phyloP scores from a whole-genome alignment of 2,329 filamentous ascomycete genomes.

The Colletotrichum karsti region DNA sequence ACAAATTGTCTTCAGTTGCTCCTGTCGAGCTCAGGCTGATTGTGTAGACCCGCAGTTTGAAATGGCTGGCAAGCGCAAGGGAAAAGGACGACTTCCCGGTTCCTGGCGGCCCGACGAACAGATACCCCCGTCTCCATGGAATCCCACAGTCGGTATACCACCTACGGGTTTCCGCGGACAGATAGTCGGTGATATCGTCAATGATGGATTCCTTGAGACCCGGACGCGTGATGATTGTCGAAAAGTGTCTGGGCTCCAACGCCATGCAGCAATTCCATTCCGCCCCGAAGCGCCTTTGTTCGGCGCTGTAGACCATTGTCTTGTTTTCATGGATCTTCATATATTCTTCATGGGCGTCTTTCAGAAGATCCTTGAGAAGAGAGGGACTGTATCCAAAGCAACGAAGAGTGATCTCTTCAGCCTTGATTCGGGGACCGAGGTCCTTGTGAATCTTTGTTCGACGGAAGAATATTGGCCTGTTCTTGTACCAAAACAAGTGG shows the following conservation, averaged over 20 bases:
- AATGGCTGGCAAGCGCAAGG: background rate
- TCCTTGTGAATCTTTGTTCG: background rate
- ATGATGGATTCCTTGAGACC: background rate
- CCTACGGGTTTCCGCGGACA: background rate
- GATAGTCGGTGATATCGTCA: background rate
- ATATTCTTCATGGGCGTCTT: background rate
- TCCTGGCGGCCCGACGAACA: background rate
- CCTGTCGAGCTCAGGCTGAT: background rate
- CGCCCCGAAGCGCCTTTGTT: background rate
- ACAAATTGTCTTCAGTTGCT: background rate
- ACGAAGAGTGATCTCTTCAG: background rate
- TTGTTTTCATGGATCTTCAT: background rate
- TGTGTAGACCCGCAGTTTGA: background rate
- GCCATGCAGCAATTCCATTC: background rate
- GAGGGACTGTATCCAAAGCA: background rate
- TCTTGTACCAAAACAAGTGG: background rate
- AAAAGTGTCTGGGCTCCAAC: background rate
- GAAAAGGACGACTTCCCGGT: background rate
- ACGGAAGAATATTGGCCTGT: background rate
- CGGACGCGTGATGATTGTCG: background rate
- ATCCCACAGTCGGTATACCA: background rate
- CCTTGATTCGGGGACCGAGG: background rate
- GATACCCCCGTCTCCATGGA: background rate
- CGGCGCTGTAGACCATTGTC: background rate
- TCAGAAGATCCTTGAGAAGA: background rate